phyloP scores from a whole-genome alignment of 192 early-diverging fungal genomes.

The Glomus cerebriforme region DNA sequence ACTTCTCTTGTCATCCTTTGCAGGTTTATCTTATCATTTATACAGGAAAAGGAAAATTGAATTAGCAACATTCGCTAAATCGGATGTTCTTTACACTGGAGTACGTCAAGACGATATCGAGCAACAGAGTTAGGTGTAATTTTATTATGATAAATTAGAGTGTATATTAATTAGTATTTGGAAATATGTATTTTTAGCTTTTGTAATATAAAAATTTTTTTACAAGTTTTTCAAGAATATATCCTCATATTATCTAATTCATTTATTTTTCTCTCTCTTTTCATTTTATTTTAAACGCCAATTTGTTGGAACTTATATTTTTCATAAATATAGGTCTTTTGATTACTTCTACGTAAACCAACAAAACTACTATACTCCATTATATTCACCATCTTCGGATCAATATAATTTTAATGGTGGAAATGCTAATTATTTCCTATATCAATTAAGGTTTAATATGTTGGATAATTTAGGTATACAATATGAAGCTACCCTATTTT shows the following conservation, averaged over 20 bases:
- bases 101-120: neutral
- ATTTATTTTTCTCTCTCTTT: too few species aligned
- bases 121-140: neutral
- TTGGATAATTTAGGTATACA: neutral
- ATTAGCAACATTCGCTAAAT: neutral
- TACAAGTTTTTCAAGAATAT: neutral
- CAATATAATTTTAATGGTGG: neutral
- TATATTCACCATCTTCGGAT: neutral
- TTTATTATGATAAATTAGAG: neutral
- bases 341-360: neutral
- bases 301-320: neutral
- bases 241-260: neutral
- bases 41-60: neutral
- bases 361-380: neutral
- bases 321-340: neutral
- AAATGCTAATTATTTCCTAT: neutral
- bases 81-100: neutral
- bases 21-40: neutral
- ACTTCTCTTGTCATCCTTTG: neutral
- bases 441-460: neutral
- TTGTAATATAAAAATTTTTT: too few species aligned
- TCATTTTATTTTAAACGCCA: too few species aligned
- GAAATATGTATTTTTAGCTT: too few species aligned
- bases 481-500: neutral
- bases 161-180: too few species aligned